phyloP scores from a whole-genome alignment of 2,329 filamentous ascomycete genomes.

The Leptodontidium sp. region DNA sequence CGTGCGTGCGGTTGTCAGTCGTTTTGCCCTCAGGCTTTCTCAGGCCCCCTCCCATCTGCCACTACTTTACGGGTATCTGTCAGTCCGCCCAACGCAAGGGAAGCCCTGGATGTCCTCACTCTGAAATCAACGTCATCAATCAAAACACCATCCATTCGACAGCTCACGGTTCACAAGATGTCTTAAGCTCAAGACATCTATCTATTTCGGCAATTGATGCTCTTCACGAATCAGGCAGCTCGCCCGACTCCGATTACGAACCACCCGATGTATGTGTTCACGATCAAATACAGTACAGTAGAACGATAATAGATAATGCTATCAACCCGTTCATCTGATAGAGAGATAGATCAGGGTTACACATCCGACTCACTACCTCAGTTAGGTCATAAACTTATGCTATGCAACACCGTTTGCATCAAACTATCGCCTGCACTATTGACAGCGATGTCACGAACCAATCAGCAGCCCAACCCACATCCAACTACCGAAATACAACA shows the following conservation, averaged over 20 bases:
- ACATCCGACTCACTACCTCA: neutral
- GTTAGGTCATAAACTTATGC: neutral
- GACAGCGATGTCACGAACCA: neutral
- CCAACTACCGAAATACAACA: neutral
- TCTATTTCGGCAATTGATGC: neutral
- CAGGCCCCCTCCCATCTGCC: neutral
- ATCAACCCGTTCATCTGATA: neutral
- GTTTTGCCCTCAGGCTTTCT: too few species aligned
- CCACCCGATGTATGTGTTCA: neutral
- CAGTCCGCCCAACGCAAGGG: neutral
- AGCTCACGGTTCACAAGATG: slow-evolving; percentile 9
- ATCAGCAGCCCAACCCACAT: too few species aligned
- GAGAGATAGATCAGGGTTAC: neutral
- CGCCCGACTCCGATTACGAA: neutral
- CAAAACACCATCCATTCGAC: neutral
- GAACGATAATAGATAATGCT: slow-evolving; percentile 10
- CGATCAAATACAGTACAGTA: neutral
- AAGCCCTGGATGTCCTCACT: neutral
- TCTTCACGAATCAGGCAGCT: neutral
- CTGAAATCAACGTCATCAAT: neutral
- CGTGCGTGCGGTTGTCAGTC: neutral
- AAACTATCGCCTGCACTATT: neutral
- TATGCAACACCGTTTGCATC: slow-evolving; percentile 1
- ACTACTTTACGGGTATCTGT: neutral
- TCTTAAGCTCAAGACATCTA: neutral